A percentile compares a stretch with the other conserved stretches of the same genome.
These are phyloP conservation scores for Pleurotus platypus DNA, from an alignment of 768 basidiomycete species.

Conservation along the genomic window DNA sequence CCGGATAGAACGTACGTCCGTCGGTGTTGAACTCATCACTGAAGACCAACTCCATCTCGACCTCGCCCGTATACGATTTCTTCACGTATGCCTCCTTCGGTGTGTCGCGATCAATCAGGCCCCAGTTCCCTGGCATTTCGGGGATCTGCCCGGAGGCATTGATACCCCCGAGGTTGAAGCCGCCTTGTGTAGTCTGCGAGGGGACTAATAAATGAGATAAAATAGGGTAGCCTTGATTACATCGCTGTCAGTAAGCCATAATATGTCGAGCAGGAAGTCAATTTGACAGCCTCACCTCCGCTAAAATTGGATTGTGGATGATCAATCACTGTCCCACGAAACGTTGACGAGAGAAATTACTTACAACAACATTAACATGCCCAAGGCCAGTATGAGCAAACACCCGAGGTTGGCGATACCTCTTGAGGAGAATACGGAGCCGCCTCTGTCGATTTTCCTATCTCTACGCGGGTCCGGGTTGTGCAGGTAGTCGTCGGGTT, in stretches of 20 bases:
- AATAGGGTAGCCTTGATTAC: conserved; percentile 44
- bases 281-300: conserved; percentile 27
- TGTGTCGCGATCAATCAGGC: conserved; percentile 76
- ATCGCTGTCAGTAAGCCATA: conserved; percentile 11
- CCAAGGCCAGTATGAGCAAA: conserved; percentile 49
- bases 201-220: conserved; percentile 40
- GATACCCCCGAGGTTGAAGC: conserved; percentile 73
- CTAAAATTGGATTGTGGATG: conserved; percentile 18
- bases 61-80: conserved; percentile 48
- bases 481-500: conserved; percentile 63
- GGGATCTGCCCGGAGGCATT: conserved; percentile 74
- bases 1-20: conserved; percentile 68
- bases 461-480: conserved; percentile 59
- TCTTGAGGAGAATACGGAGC: conserved; percentile 55
- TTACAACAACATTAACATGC: conserved; percentile 53
- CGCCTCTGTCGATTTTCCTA: conserved; percentile 49
- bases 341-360: conserved; percentile 19
- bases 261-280: neutral
- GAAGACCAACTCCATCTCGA: conserved; percentile 57
- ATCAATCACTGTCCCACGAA: neutral
- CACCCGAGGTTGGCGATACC: conserved; percentile 70
- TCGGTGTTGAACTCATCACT: conserved; percentile 81
- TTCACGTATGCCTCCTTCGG: conserved; percentile 54
- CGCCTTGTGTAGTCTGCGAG: conserved; percentile 43
- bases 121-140: conserved; percentile 51